These are phyloP conservation scores for Penicillium sclerotiorum DNA, from an alignment of 2,329 filamentous ascomycete genomes.

Conservation along the genomic window DNA sequence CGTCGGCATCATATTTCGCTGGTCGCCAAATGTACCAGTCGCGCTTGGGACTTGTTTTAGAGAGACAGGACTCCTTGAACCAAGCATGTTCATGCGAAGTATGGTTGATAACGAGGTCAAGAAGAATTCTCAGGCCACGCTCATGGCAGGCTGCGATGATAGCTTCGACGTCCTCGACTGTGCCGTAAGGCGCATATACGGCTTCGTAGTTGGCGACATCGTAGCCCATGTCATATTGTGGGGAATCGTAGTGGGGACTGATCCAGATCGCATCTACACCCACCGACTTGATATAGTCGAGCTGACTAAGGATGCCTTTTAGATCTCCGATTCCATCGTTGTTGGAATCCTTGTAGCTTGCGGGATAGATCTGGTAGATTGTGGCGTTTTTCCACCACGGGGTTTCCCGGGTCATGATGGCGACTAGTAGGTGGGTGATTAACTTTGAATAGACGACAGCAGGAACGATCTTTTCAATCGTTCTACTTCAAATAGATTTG, in stretches of 20 bases:
- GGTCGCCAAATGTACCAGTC: slow-evolving; percentile 64
- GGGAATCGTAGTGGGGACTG: slow-evolving; percentile 66
- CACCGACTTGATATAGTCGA: slow-evolving; percentile 63
- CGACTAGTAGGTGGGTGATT: too few relatives aligned
- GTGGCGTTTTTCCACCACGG: slow-evolving; percentile 43
- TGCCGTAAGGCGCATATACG: slow-evolving; percentile 64
- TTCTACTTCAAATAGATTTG: too few relatives aligned
- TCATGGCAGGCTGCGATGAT: slow-evolving; percentile 60
- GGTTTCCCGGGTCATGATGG: slow-evolving; percentile 12
- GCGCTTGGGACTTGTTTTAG: slow-evolving; percentile 60
- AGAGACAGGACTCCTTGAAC: slow-evolving; percentile 65
- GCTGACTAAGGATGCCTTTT: slow-evolving; percentile 63
- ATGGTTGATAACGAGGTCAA: slow-evolving; percentile 75
- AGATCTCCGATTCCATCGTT: slow-evolving; percentile 65
- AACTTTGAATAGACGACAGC: too few relatives aligned
- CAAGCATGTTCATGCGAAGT: slow-evolving; percentile 69
- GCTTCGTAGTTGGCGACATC: slow-evolving; percentile 68
- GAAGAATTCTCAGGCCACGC: slow-evolving; percentile 66
- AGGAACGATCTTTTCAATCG: too few relatives aligned
- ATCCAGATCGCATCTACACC: slow-evolving; percentile 69
- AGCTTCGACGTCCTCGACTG: slow-evolving; percentile 61
- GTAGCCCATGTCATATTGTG: slow-evolving; percentile 69
- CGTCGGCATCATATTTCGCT: slow-evolving; percentile 53
- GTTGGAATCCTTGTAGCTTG: slow-evolving; percentile 54
- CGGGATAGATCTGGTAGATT: slow-evolving; percentile 37